phyloP scores from a whole-genome alignment of 345 rosid species.

The Gossypium herbaceum region DNA sequence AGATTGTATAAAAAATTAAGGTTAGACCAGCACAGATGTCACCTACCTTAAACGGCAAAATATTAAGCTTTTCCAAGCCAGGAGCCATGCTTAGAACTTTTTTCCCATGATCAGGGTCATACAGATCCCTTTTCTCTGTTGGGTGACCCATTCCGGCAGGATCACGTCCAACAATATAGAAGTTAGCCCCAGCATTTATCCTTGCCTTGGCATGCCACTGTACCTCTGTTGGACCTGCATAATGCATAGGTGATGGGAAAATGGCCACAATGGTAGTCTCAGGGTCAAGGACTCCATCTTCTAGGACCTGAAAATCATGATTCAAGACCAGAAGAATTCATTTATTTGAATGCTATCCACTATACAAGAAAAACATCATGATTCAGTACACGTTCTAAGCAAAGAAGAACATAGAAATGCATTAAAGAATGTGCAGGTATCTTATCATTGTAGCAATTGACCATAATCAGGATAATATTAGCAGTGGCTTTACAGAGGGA shows the following conservation, averaged over 20 bases:
- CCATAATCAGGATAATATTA: neutral
- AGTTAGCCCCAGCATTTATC: constrained; percentile 93
- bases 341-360: neutral
- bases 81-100: constrained; percentile 98
- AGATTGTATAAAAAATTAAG: neutral
- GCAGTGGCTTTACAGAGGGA: neutral
- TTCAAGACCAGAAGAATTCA: neutral
- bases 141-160: constrained; percentile 99
- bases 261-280: constrained; percentile 87
- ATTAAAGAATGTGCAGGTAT: neutral
- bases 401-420: neutral
- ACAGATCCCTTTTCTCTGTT: constrained; percentile 85
- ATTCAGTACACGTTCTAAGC: neutral
- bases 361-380: neutral
- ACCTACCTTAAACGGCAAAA: constrained; percentile 88
- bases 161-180: constrained; percentile 96
- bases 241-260: constrained; percentile 97
- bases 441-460: neutral
- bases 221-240: constrained; percentile 99
- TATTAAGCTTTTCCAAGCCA: constrained; percentile 88
- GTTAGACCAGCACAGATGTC: neutral
- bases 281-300: constrained; percentile 90
- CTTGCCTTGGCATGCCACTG: constrained; percentile 99
- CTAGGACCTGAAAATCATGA: constrained; percentile 54
- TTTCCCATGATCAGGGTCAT: constrained; percentile 96